Evolutionary conservation across 148 eudicot species (phyloP).

Genomic region (Camellia granthamiana): DNA sequence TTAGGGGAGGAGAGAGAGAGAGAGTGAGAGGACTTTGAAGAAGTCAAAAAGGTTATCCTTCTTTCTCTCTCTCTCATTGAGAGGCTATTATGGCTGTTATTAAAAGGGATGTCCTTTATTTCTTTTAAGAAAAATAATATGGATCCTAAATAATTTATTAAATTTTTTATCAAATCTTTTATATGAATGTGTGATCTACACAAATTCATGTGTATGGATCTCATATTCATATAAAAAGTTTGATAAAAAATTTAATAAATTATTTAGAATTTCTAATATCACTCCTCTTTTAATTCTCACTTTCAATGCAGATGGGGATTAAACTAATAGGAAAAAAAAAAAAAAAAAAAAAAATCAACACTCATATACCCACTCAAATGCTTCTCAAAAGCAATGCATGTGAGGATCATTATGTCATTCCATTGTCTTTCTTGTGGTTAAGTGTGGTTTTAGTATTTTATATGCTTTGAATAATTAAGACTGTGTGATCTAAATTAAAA

Average conservation of each 20-base stretch:
- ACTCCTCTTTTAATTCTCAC: neutral
- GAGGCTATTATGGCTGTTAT: constrained; percentile 12
- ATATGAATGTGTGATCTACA: no score
- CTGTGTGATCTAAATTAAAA: neutral
- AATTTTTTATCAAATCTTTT: no score
- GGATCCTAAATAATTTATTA: no score
- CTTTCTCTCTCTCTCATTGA: constrained; percentile 1
- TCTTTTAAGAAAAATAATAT: neutral
- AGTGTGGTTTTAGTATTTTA: neutral
- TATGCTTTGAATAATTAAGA: neutral
- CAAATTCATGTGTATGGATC: no score
- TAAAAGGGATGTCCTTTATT: constrained; percentile 17
- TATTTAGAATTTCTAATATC: no score
- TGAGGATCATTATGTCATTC: constrained; percentile 30
- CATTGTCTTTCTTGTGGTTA: constrained; percentile 29
- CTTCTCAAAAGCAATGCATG: constrained; percentile 24
- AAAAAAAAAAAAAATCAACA: neutral
- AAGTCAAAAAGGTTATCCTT: constrained; percentile 1
- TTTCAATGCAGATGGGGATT: neutral
- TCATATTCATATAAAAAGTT: no score
- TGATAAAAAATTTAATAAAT: no score
- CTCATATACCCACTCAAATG: constrained; percentile 8
- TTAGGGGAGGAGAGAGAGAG: neutral
- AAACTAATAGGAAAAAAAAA: neutral
- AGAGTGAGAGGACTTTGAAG: neutral